Evolutionary conservation across 1,139 yeast genomes (phyloP).

Genomic region (Zygosaccharomyces sapae): DNA sequence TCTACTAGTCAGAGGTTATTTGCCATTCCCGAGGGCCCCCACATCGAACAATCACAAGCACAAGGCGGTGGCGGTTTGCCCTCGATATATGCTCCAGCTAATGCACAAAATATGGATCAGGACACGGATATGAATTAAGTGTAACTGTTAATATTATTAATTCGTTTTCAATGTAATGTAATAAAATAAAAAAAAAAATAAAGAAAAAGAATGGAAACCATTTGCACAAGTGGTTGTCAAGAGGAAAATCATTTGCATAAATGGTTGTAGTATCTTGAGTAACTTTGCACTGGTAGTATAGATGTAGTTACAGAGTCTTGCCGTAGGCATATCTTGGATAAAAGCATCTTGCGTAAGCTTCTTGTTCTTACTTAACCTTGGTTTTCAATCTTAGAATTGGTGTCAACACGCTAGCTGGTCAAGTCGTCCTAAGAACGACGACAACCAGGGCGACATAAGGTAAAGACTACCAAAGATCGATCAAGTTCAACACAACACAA

Average conservation of each 20-base stretch:
- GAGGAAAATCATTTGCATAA: conserved; percentile 25
- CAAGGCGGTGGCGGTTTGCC: conserved; percentile 36
- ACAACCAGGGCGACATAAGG: too few species aligned
- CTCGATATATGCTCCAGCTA: conserved; percentile 16
- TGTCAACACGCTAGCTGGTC: too few species aligned
- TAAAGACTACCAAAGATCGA: conserved; percentile 1
- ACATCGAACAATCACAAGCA: conserved; percentile 61
- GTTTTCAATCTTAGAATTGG: too few species aligned
- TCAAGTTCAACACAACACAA: background rate
- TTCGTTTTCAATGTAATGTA: conserved; percentile 8
- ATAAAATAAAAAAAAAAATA: conserved; percentile 14
- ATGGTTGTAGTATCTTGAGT: conserved; percentile 12
- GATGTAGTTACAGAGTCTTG: too few species aligned
- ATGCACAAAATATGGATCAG: conserved; percentile 21
- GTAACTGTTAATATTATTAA: background rate
- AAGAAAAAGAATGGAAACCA: conserved; percentile 14
- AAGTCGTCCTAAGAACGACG: too few species aligned
- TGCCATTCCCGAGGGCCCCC: conserved; percentile 68
- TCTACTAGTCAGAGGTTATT: conserved; percentile 52
- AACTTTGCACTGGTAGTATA: background rate
- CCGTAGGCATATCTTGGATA: too few species aligned
- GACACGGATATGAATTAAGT: conserved; percentile 31
- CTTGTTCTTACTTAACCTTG: too few species aligned
- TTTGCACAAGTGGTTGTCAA: conserved; percentile 1
- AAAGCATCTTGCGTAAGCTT: too few species aligned